Evolutionary conservation across 106 monocot species (phyloP), one percentile per base, ranked within the genome.

Genomic region (Agapanthus africanus): DNA sequence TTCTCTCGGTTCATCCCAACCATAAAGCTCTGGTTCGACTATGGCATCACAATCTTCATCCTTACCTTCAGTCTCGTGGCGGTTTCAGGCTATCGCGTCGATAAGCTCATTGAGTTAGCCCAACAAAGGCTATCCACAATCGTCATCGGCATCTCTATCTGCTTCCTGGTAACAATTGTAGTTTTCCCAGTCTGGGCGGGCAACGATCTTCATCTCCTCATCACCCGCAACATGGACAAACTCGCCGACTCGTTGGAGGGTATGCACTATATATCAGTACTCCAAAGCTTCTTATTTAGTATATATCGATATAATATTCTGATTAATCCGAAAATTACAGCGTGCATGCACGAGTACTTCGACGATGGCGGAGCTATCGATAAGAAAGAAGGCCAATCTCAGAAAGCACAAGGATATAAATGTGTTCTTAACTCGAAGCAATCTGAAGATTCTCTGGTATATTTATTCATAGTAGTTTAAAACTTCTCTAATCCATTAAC

Each of bases 181-280:
- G 32, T 84, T 16, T 57, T 44, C 63, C 88, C 88, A 0, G 84
- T 84, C 10, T 88, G 88, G 88, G 78, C 88, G 4, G 88, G 84
- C 3, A 73, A 65, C n/a, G 88, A 88, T 6, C 84, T 88, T n/a
- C 83, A 84, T 52, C 54, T 47, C 8, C 78, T 84, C 70, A 33
- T 81, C 31, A 63, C 47, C 11, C 39, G 69, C 11, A 88, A 88
- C 68, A 79, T 88, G 76, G 76, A 81, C 23, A 88, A 88, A 32
- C 78, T 88, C 22, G 81, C 78, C 0, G 66, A 69, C 54, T 81
- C 88, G 4, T 21, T 84, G 8, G 81, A 84, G 35, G 88, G 88
- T 88, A 68, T 42, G 42, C 42, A 8, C n/a, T n/a, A n/a, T n/a
- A n/a, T 59, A n/a, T n/a, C n/a, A n/a, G n/a, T n/a, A n/a, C n/a